Base-by-base conservation (phyloP, 306 rosid species). In the Dalbergia oliveri region DNA sequence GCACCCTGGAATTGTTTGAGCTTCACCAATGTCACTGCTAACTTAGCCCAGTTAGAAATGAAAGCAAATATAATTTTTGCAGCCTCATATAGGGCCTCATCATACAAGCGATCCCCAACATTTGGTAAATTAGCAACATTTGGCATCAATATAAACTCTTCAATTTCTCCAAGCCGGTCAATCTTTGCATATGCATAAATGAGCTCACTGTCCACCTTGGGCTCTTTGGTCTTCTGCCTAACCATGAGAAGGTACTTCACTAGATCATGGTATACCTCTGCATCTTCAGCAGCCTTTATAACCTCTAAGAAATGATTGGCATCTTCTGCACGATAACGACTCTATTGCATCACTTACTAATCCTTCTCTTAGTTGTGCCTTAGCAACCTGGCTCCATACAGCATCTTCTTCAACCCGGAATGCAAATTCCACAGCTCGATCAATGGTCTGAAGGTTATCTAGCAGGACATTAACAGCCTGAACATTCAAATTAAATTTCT, bases 341-440 rank as follows among this genome's bases (percentile, higher is more conserved):
- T 91, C 97, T 31, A 91, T 91, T 3, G 92, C 92, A 72, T 91
- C 94, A 21, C 97, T 89, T 44, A 91, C 94, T 60, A 91, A 78
- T 19, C 94, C 97, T 79, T 89, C 97, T 73, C 86, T 81, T 33
- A 91, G 88, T 79, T 91, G 97, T 34, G 97, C 97, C 88, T 89
- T 91, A 9, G 90, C 97, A 69, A 91, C 94, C 82, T 91, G 94
- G 86, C 90, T 91, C 97, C 94, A 91, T 71, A 91, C 97, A 63
- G 94, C 94, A 80, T 91, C 97, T 85, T 91, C 97, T 73, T 91
- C 97, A 66, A 87, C 97, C 11, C 92, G 87, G 86, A 88, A 91
- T 16, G 94, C 97, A 85, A 89, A 91, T 82, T 91, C 97, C 35
- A 89, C 97, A 72, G 92, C 94, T 23, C 94, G 88, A 69, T 89